phyloP scores from a whole-genome alignment of 768 basidiomycete species.

The Saitozyma sp. region DNA sequence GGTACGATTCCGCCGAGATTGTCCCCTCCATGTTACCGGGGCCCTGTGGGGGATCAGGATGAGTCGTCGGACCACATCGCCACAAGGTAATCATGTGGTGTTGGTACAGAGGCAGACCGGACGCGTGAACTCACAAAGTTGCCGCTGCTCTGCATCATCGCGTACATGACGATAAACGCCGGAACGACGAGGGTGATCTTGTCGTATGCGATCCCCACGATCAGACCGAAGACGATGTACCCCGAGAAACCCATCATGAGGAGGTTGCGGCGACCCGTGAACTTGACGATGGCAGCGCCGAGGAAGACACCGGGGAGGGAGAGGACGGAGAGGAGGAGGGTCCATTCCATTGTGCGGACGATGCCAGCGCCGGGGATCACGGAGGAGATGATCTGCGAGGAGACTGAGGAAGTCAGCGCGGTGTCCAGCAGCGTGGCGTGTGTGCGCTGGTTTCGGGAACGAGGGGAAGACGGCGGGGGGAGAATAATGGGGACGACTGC shows the following conservation, averaged over 20 bases:
- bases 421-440: conserved; percentile 32
- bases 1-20: conserved; percentile 38
- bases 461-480: too few relatives aligned
- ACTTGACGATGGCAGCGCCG: conserved; percentile 25
- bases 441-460: too few relatives aligned
- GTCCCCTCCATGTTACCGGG: conserved; percentile 61
- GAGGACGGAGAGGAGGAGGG: conserved; percentile 22
- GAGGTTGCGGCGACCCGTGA: conserved; percentile 36
- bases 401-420: neutral
- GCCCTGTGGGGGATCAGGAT: too few relatives aligned
- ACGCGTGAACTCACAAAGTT: conserved; percentile 74
- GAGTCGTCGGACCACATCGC: too few relatives aligned
- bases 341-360: conserved; percentile 59
- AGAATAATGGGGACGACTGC: too few relatives aligned
- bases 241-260: conserved; percentile 61
- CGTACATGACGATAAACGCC: conserved; percentile 71
- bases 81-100: neutral
- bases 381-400: conserved; percentile 64
- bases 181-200: conserved; percentile 65
- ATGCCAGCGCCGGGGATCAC: conserved; percentile 59
- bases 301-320: conserved; percentile 59
- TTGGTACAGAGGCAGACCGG: neutral
- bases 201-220: conserved; percentile 56
- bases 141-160: conserved; percentile 66
- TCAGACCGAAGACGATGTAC: conserved; percentile 61